Percentiles rank a stretch among this genome's conserved stretches.
These are phyloP conservation scores for Alternaria atra DNA, from an alignment of 2,329 filamentous ascomycete species.

Conservation along the genomic window DNA sequence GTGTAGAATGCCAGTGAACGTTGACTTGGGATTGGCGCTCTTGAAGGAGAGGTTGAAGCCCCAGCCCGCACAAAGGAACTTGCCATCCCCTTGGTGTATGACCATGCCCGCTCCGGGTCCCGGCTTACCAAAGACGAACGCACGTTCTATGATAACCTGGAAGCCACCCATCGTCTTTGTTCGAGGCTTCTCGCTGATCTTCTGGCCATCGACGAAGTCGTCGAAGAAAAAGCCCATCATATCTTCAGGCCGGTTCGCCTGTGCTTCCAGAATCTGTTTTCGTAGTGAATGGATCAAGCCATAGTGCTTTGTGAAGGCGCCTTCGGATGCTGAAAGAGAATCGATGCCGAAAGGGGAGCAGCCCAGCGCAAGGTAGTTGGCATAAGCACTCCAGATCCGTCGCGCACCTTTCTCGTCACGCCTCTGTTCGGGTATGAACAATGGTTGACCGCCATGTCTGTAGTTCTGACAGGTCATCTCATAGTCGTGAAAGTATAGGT, in stretches of 20 bases:
- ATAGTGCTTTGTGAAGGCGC: slow-evolving; percentile 49
- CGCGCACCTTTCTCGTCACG: slow-evolving; percentile 51
- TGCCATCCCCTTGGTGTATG: slow-evolving; percentile 44
- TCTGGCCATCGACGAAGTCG: slow-evolving; percentile 36
- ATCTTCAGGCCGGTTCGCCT: slow-evolving; percentile 40
- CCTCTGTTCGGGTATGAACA: slow-evolving; percentile 62
- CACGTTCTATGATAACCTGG: slow-evolving; percentile 49
- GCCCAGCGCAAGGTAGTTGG: slow-evolving; percentile 11
- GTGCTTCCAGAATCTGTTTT: slow-evolving; percentile 45
- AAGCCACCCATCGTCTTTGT: slow-evolving; percentile 38
- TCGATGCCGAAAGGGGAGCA: slow-evolving; percentile 44
- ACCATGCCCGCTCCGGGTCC: slow-evolving; percentile 53
- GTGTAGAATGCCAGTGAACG: slow-evolving; percentile 52
- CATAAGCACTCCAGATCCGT: slow-evolving; percentile 16
- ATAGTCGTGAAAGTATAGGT: slow-evolving; percentile 59
- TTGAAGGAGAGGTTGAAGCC: slow-evolving; percentile 51
- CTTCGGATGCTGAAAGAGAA: slow-evolving; percentile 42
- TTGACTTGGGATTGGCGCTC: slow-evolving; percentile 21
- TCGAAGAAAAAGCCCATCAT: slow-evolving; percentile 54
- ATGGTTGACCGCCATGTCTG: slow-evolving; percentile 52
- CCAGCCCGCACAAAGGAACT: slow-evolving; percentile 55
- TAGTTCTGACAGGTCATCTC: slow-evolving; percentile 54
- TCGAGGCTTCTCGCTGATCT: slow-evolving; percentile 30
- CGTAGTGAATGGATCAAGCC: slow-evolving; percentile 42
- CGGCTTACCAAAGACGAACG: slow-evolving; percentile 55